Evolutionary conservation across 2,329 filamentous ascomycete genomes (phyloP).

Genomic region (Blastomyces gilchristii): DNA sequence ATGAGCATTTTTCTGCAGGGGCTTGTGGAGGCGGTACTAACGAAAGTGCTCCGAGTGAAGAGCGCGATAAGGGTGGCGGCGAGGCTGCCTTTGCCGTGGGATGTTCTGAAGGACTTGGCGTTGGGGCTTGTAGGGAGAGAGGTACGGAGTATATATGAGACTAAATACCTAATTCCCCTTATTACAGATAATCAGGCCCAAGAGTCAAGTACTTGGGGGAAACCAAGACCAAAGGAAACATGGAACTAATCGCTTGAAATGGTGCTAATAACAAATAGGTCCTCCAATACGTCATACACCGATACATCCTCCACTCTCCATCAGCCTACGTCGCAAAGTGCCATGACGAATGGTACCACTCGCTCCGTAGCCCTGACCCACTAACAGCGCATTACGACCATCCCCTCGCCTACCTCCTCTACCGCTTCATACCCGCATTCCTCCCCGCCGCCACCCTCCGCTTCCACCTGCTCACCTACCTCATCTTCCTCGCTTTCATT

Average conservation of each 20-base stretch:
- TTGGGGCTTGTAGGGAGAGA: constrained; percentile 49
- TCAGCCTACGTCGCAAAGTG: constrained; percentile 41
- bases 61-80: constrained; percentile 51
- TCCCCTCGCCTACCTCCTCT: constrained; percentile 45
- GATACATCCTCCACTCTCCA: constrained; percentile 55
- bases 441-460: constrained; percentile 47
- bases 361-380: constrained; percentile 43
- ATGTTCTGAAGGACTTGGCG: constrained; percentile 45
- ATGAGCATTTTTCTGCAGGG: constrained; percentile 47
- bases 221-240: not conserved
- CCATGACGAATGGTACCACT: constrained; percentile 49
- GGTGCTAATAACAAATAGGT: constrained; percentile 31
- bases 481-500: constrained; percentile 44
- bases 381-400: constrained; percentile 53
- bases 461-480: constrained; percentile 52
- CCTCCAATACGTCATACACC: constrained; percentile 64
- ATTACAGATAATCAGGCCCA: not conserved
- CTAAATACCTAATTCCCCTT: not conserved
- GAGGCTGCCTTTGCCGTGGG: constrained; percentile 52
- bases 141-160: constrained; percentile 29
- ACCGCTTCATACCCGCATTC: constrained; percentile 47
- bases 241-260: constrained; percentile 15
- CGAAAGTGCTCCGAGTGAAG: constrained; percentile 42
- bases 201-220: not conserved
- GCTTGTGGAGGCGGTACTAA: constrained; percentile 45